These are phyloP conservation scores for Thermoascus crustaceus DNA, from an alignment of 2,329 filamentous ascomycete species.

Conservation along the genomic window DNA sequence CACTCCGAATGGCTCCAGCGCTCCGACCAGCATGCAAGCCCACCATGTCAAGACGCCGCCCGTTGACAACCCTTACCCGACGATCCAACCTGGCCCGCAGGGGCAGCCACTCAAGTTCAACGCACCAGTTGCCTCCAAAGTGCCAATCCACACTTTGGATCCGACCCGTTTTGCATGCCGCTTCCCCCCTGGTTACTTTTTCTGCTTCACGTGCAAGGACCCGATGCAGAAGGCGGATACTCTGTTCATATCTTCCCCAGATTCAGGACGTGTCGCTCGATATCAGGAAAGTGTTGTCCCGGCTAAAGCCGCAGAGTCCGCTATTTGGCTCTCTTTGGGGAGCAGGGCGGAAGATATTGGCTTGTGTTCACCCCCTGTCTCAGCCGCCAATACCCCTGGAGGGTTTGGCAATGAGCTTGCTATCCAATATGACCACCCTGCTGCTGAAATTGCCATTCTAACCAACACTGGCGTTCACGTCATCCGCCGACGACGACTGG, in stretches of 20 bases:
- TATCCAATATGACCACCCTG: conserved; percentile 81
- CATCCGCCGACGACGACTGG: conserved; percentile 71
- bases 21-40: conserved; percentile 94
- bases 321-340: conserved; percentile 68
- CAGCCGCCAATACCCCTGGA: conserved; percentile 56
- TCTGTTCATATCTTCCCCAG: conserved; percentile 79
- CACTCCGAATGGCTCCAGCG: conserved; percentile 52
- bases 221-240: conserved; percentile 52
- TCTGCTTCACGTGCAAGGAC: conserved; percentile 68
- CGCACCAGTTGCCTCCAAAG: conserved; percentile 40
- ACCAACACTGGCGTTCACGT: conserved; percentile 88
- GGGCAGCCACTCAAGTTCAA: conserved; percentile 20
- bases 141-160: conserved; percentile 38
- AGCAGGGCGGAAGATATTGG: conserved; percentile 72
- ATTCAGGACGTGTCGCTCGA: conserved; percentile 72
- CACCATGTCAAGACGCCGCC: conserved; percentile 94
- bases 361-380: conserved; percentile 63
- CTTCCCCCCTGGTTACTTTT: conserved; percentile 83
- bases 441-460: conserved; percentile 79
- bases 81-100: conserved; percentile 18
- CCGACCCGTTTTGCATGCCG: conserved; percentile 37
- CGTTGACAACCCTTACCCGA: conserved; percentile 22
- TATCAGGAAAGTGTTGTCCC: conserved; percentile 44
- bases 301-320: conserved; percentile 66
- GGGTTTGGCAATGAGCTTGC: conserved; percentile 94